Percentiles rank a stretch among this genome's conserved stretches.
Evolutionary conservation across 73 alveolate species (phyloP).

Genomic region (Stentor coeruleus): DNA sequence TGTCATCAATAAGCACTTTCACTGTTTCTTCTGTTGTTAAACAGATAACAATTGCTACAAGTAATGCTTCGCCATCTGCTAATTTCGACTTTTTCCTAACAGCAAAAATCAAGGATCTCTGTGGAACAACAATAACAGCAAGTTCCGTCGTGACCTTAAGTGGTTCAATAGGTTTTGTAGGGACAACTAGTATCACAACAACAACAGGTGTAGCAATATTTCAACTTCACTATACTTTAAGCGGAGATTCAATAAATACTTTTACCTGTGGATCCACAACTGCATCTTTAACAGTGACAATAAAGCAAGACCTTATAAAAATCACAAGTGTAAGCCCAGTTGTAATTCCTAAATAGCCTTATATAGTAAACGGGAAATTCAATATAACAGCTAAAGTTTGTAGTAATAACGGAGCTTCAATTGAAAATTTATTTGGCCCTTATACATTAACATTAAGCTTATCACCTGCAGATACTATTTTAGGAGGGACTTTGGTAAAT

Average conservation of each 20-base stretch:
- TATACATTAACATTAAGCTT: neutral
- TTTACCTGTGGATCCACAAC: neutral
- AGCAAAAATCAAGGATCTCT: neutral
- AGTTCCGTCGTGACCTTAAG: neutral
- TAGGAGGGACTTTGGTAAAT: neutral
- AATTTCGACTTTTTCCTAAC: neutral
- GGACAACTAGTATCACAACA: neutral
- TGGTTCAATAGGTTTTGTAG: neutral
- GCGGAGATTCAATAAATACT: neutral
- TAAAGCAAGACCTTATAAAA: neutral
- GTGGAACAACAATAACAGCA: neutral
- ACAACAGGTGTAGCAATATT: neutral
- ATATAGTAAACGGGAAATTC: neutral
- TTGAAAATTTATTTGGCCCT: neutral
- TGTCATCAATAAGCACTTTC: neutral
- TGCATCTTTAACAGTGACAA: neutral
- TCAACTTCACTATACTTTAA: neutral
- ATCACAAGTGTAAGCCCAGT: neutral
- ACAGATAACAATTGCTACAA: neutral
- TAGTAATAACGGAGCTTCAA: neutral
- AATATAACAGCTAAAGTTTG: neutral
- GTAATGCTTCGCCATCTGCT: neutral
- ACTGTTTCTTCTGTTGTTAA: neutral
- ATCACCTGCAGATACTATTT: neutral
- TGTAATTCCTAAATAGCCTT: neutral